Base-by-base conservation (phyloP, 2,329 filamentous ascomycete genomes). In the Ophiostoma ips region DNA sequence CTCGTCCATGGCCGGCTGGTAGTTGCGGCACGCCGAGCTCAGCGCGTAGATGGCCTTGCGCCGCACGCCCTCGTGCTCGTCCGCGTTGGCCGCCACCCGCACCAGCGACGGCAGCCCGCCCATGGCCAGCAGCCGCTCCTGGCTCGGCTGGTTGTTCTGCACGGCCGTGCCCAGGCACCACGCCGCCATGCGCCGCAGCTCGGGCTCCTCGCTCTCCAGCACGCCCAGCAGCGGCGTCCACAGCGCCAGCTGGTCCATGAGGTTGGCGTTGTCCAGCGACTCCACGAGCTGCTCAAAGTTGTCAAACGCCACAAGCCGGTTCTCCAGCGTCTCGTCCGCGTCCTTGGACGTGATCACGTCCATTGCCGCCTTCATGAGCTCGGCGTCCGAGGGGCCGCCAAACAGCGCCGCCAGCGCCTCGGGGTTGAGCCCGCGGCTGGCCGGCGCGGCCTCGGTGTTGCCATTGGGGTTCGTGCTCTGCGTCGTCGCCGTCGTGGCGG, bases 81-180 rank as follows among this genome's bases (percentile, higher is more conserved):
- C 79, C 40, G 76, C 71, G 33, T 73, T 69, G 6, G 78, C 73
- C 16, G 75, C 75, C 55, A 95, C 62, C 46, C 72, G 70, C 9
- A 87, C 79, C 19, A 98, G 73, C 31, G 67, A 74, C 35, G 82
- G 76, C 30, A 95, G 70, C 3, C 82, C 87, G 31, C 84, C 84
- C 55, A 73, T 66, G 34, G 71, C 72, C 24, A 77, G 57, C 50
- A 79, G 64, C 48, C 77, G 78, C 68, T 92, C 86, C 68, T 98
- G 92, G 47, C 79, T 81, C 63, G 83, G 83, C 58, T 77, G 75
- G 66, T 98, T 96, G 70, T 98, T 98, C 73, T 96, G 89, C 53
- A 98, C 92, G 10, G 92, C 90, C 6, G 89, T 95, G 47, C 87
- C 87, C 52, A 92, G 71, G 68, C 88, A 95, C 86, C 87, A 95